Evolutionary conservation across 306 rosid genomes (phyloP), one percentile per base, ranked within the genome.

Genomic region (Pueraria montana): DNA sequence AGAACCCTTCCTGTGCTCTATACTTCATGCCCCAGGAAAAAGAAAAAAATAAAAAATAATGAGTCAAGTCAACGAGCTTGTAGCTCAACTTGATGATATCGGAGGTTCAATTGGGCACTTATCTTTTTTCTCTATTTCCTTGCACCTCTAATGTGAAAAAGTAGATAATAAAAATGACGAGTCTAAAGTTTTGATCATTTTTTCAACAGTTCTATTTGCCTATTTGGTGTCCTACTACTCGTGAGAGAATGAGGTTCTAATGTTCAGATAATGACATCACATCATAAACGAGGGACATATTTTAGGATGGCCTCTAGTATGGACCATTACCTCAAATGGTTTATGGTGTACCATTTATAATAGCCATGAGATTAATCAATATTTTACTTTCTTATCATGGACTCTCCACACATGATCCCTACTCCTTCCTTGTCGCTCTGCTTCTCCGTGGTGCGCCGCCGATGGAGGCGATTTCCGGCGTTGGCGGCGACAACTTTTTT

Each of bases 101-200:
- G 8, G 17, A 36, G 17, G 66, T 69, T 77, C 26, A 48, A 48
- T 32, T 48, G 49, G 11, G 20, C n/a, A 20, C 5, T 65, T 65
- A 0, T 38, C 67, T 21, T n/a, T 24, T 23, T 17, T 16, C 55
- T 18, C 9, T 65, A 1, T 23, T 30, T 73, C 34, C 27, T 11
- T 17, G n/a, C 83, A 64, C 8, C 50, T 45, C 63, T 50, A 62
- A 26, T 77, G 46, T 77, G 23, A 53, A 45, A 77, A 11, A 7
- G 9, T 6, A 46, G 65, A 38, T 34, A 7, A 38, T 27, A 30
- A 26, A 55, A 45, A 76, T 68, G 32, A 67, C 10, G 23, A 65
- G 13, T 76, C 16, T 16, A 23, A 21, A 77, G 50, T 83, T 77
- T 83, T 83, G 79, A 23, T 48, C 4, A 17, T 45, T 38, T 83